A percentile compares a stretch with the other conserved stretches of the same genome.
Evolutionary conservation across 768 basidiomycete genomes (phyloP).

Genomic region (Roridomyces roridus): DNA sequence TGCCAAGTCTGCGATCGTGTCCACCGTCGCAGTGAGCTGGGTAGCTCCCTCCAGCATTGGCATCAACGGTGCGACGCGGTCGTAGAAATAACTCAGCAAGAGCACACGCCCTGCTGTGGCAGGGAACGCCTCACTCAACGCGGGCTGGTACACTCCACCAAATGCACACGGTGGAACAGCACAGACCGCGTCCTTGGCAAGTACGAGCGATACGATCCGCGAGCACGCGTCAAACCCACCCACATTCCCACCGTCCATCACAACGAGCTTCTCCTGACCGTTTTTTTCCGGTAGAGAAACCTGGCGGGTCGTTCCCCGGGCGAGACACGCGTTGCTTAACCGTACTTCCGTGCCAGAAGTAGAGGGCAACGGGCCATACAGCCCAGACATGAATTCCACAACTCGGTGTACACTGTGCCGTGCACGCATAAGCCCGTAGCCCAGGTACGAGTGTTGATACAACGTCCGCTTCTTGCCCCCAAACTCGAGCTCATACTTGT

Average conservation of each 20-base stretch:
- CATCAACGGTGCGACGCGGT: constrained; percentile 85
- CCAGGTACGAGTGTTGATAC: constrained; percentile 98
- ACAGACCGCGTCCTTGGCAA: constrained; percentile 96
- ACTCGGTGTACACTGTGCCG: constrained; percentile 85
- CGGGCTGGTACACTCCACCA: constrained; percentile 96
- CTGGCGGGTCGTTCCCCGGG: constrained; percentile 62
- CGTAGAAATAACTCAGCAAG: constrained; percentile 96
- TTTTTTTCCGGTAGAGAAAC: constrained; percentile 67
- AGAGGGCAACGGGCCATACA: not conserved
- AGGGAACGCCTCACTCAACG: constrained; percentile 87
- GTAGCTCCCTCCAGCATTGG: constrained; percentile 18
- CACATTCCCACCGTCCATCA: constrained; percentile 84
- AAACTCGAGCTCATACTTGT: constrained; percentile 86
- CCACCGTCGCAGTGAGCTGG: constrained; percentile 5
- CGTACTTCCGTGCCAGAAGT: constrained; percentile 9
- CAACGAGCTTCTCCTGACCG: constrained; percentile 61
- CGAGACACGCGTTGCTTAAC: constrained; percentile 84
- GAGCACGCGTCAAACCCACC: constrained; percentile 90
- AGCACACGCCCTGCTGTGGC: constrained; percentile 73
- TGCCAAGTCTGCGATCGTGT: constrained; percentile 68
- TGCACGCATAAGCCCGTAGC: constrained; percentile 93
- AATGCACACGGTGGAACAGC: constrained; percentile 95
- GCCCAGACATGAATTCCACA: constrained; percentile 78
- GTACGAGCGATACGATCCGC: constrained; percentile 81
- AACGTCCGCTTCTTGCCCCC: constrained; percentile 73